Evolutionary conservation across 2,329 filamentous ascomycete genomes (phyloP), one percentile per base, ranked within the genome.

Genomic region (Exophiala sp.): DNA sequence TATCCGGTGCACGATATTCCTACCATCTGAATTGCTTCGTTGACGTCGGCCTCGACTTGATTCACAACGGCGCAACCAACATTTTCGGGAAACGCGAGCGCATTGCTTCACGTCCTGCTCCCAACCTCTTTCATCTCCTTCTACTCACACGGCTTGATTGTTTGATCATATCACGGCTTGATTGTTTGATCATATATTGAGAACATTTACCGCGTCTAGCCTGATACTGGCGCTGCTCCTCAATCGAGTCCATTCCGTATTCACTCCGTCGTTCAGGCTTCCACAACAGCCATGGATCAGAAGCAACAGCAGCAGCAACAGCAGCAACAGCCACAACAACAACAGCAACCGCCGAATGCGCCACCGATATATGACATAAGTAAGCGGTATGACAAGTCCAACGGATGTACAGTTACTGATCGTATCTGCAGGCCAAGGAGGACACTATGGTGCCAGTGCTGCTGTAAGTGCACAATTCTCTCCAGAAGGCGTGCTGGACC

Each of bases 391-490:
- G 7, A 19, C 34, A 7, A 18, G 9, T 16, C 13, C 14, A 18
- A 9, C 34, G 2, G 6, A 18, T 11, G 18, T 5, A 19, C n/a
- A 8, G 11, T 37, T 16, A 19, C 34, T 37, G 16, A 37, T 16
- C 9, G 7, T 37, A 8, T 13, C 7, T 37, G 42, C 13, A 37
- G 34, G 34, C 11, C 34, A 37, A 37, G 34, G 34, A 37, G 34
- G 34, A 18, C 49, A 52, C 27, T 52, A 52, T 43, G 49, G 49
- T 37, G 49, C 49, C 14, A 52, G 49, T 24, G 49, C 49, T 23
- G 43, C 49, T 19, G 49, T 52, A 23, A 47, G 49, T 46, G 18
- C 13, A 3, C 34, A 11, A 18, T 35, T 22, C 18, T 30, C 21
- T 37, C 24, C 4, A 34, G 30, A n/a, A 39, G 7, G 32, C 24